Percentiles rank a stretch among this genome's conserved stretches.
These are phyloP conservation scores for Colletotrichum orbiculare DNA, from an alignment of 2,329 filamentous ascomycete species.

Conservation along the genomic window DNA sequence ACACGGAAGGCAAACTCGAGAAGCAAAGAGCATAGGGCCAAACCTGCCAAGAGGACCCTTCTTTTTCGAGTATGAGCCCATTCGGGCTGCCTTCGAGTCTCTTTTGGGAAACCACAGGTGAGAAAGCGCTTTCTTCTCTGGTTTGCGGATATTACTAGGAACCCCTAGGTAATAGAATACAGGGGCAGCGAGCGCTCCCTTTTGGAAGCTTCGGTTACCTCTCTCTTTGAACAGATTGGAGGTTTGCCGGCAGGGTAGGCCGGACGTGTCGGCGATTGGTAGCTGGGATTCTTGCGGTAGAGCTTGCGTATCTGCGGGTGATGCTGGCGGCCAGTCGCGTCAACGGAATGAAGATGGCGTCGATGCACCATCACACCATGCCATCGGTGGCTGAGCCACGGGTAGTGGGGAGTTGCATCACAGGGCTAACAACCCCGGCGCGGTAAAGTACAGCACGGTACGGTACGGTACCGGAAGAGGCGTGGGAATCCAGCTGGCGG, in stretches of 20 bases:
- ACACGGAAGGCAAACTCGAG: conserved; percentile 2
- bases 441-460: too few relatives aligned
- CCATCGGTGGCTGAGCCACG: conserved; percentile 14
- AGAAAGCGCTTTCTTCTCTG: conserved; percentile 24
- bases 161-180: conserved; percentile 3
- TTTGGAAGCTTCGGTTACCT: conserved; percentile 9
- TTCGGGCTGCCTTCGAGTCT: conserved; percentile 4
- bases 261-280: conserved; percentile 3
- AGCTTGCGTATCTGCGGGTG: conserved; percentile 1
- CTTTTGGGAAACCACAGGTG: conserved; percentile 18
- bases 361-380: conserved; percentile 27
- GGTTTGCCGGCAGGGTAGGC: conserved; percentile 17
- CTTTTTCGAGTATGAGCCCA: conserved; percentile 27
- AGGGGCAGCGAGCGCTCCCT: background rate
- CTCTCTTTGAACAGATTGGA: conserved; percentile 9
- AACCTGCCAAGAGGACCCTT: conserved; percentile 27
- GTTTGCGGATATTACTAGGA: background rate
- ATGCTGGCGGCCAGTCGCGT: conserved; percentile 8
- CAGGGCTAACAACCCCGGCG: conserved; percentile 4
- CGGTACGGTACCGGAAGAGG: too few relatives aligned
- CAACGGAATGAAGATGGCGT: conserved; percentile 26
- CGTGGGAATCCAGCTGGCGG: too few relatives aligned
- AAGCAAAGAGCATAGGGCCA: background rate
- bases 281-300: background rate
- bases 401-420: conserved; percentile 7